These are phyloP conservation scores for Phycomyces blakesleeanus DNA, from an alignment of 192 early-diverging fungal species.

Conservation along the genomic window DNA sequence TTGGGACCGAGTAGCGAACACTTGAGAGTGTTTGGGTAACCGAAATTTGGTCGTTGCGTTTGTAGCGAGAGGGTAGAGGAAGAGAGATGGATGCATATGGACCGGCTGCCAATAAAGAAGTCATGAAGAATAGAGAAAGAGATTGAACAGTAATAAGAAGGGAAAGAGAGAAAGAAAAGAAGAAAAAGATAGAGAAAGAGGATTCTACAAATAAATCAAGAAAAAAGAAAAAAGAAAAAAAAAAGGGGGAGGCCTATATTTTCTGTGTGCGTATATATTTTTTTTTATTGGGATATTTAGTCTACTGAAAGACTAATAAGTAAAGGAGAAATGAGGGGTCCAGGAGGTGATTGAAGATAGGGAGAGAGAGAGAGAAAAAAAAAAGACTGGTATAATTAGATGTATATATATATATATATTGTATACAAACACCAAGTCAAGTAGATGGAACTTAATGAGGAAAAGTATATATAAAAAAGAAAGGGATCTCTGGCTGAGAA, in stretches of 20 bases:
- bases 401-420: no score
- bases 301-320: constrained; percentile 8
- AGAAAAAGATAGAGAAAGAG: constrained; percentile 8
- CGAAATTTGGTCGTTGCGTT: not conserved
- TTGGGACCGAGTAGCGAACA: not conserved
- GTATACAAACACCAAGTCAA: no score
- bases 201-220: not conserved
- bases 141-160: not conserved
- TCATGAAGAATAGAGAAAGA: not conserved
- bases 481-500: no score
- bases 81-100: not conserved
- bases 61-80: not conserved
- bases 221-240: constrained; percentile 2
- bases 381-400: no score
- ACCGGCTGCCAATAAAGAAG: not conserved
- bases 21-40: not conserved
- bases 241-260: constrained; percentile 2
- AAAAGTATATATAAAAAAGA: no score
- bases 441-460: no score
- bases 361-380: constrained; percentile 12
- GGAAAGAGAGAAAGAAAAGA: not conserved
- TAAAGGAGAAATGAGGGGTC: constrained; percentile 5
- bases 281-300: not conserved
- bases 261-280: constrained; percentile 1
- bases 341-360: not conserved